Percentiles rank a stretch among this genome's conserved stretches.
phyloP scores from a whole-genome alignment of 2,329 filamentous ascomycete genomes.

The Talaromyces sp. region DNA sequence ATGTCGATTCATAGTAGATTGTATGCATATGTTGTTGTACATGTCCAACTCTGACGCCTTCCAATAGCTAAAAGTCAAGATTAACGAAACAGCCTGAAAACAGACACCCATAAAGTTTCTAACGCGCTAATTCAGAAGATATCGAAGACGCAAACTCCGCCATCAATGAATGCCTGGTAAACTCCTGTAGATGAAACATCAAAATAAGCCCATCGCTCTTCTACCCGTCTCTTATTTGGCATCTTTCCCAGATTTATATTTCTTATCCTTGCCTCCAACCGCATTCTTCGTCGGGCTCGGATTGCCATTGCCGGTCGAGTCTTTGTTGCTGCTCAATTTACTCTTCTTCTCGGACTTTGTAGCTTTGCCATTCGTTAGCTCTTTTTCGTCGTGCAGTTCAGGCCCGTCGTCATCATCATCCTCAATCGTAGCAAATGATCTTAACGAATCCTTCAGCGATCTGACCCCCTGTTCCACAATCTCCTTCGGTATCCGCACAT shows the following conservation, averaged over 20 bases:
- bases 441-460: conserved; percentile 51
- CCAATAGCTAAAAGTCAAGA: neutral
- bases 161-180: conserved; percentile 6
- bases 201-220: neutral
- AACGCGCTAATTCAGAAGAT: neutral
- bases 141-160: conserved; percentile 3
- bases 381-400: conserved; percentile 18
- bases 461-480: conserved; percentile 52
- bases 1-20: neutral
- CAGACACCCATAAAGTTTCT: neutral
- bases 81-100: neutral
- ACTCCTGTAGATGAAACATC: neutral
- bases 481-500: conserved; percentile 49
- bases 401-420: conserved; percentile 35
- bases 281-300: conserved; percentile 13
- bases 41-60: neutral
- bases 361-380: conserved; percentile 18
- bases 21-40: conserved; percentile 2
- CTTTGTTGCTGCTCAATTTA: conserved; percentile 10
- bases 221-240: conserved; percentile 2
- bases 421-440: conserved; percentile 49
- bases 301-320: conserved; percentile 8
- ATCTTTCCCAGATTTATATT: conserved; percentile 15
- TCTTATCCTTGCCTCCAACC: conserved; percentile 14
- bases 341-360: conserved; percentile 14